phyloP scores from a whole-genome alignment of 2,329 filamentous ascomycete genomes.

The Colletotrichum acutatum region DNA sequence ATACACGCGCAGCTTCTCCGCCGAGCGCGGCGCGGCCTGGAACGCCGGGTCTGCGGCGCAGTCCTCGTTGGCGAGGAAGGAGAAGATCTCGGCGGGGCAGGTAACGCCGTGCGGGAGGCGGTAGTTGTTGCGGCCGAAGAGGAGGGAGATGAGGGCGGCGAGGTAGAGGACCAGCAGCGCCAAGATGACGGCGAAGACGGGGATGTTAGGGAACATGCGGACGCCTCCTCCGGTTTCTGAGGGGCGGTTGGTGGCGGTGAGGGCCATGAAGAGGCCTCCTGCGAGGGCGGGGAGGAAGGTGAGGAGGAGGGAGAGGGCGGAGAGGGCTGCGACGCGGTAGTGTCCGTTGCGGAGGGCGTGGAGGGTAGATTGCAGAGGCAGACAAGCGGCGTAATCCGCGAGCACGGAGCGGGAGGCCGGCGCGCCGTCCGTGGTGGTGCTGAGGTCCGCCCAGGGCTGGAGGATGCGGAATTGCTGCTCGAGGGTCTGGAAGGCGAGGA shows the following conservation, averaged over 20 bases:
- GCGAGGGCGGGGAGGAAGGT: slow-evolving; percentile 73
- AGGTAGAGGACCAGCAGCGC: slow-evolving; percentile 78
- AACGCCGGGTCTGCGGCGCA: slow-evolving; percentile 80
- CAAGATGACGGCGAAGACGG: slow-evolving; percentile 79
- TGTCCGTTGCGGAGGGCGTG: slow-evolving; percentile 71
- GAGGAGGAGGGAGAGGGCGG: slow-evolving; percentile 68
- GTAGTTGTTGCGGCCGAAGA: slow-evolving; percentile 70
- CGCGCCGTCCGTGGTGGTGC: slow-evolving; percentile 64
- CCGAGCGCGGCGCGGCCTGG: slow-evolving; percentile 72
- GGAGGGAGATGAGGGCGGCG: slow-evolving; percentile 68
- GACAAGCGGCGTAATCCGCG: slow-evolving; percentile 75
- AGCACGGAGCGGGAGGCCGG: slow-evolving; percentile 73
- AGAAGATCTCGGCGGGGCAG: slow-evolving; percentile 80
- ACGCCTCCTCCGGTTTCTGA: slow-evolving; percentile 50
- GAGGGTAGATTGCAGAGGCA: slow-evolving; percentile 69
- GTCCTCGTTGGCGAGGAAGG: slow-evolving; percentile 79
- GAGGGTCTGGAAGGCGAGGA: slow-evolving; percentile 73
- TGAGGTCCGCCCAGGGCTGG: slow-evolving; percentile 75
- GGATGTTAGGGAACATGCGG: slow-evolving; percentile 77
- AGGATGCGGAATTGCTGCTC: slow-evolving; percentile 74
- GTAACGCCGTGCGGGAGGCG: slow-evolving; percentile 79
- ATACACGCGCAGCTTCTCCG: slow-evolving; percentile 69
- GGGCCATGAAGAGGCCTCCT: slow-evolving; percentile 79
- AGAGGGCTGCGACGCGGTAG: slow-evolving; percentile 72
- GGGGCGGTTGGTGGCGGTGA: slow-evolving; percentile 60